Evolutionary conservation across 2,329 filamentous ascomycete species (phyloP).

Genomic region (Colletotrichum cereale): DNA sequence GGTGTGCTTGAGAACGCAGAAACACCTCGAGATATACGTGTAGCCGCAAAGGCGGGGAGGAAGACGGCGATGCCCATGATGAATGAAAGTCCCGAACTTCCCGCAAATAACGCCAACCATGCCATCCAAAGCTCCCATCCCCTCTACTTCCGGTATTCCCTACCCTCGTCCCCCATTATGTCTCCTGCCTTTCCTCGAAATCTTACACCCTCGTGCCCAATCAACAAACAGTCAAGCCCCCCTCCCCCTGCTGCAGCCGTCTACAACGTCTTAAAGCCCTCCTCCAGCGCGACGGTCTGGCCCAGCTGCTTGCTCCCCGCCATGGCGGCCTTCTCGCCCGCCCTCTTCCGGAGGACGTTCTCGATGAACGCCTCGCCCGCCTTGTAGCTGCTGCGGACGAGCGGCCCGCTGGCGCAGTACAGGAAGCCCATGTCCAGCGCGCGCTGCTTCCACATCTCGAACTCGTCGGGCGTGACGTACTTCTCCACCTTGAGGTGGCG

Average conservation of each 20-base stretch:
- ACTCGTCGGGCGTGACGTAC: slow-evolving; percentile 91
- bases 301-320: slow-evolving; percentile 50
- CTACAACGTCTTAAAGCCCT: slow-evolving; percentile 41
- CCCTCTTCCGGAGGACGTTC: slow-evolving; percentile 92
- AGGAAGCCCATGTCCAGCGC: slow-evolving; percentile 96
- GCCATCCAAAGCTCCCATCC: slow-evolving; percentile 17
- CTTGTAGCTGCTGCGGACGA: slow-evolving; percentile 97
- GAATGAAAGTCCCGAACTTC: slow-evolving; percentile 23
- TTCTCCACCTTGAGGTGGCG: slow-evolving; percentile 96
- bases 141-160: background rate
- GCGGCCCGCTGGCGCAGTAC: slow-evolving; percentile 92
- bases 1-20: background rate
- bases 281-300: slow-evolving; percentile 56
- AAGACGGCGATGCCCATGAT: slow-evolving; percentile 37
- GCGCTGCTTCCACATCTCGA: slow-evolving; percentile 90
- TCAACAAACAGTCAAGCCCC: too few relatives aligned
- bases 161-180: background rate
- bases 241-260: too few relatives aligned
- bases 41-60: background rate
- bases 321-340: slow-evolving; percentile 54
- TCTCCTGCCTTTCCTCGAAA: slow-evolving; percentile 4
- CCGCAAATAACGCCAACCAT: slow-evolving; percentile 17
- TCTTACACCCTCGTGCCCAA: slow-evolving; percentile 9
- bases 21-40: background rate
- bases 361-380: slow-evolving; percentile 99